Evolutionary conservation across 441 rosid species (phyloP), one percentile per base, ranked within the genome.

Genomic region (Flueggea neowawraea): DNA sequence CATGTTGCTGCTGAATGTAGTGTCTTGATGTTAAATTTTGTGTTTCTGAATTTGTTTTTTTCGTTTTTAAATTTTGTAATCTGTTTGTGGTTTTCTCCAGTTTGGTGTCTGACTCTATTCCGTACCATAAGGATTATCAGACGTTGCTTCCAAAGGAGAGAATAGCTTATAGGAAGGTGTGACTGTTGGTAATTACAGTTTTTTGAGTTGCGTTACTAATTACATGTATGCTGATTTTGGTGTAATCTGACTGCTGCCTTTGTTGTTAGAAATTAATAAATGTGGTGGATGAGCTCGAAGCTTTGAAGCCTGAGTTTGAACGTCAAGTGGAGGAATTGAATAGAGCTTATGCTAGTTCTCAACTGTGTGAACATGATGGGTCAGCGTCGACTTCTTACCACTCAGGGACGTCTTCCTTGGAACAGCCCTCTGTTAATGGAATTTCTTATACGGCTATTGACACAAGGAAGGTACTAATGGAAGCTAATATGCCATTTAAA

Each of bases 51-150:
- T 60, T 43, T 69, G 63, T 57, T 56, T 69, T 58, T 61, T 61
- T 41, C 50, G 36, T 31, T 31, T 13, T 13, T 67, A 32, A 54
- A 52, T 49, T 58, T 69, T 55, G 6, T 32, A 48, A 57, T 65
- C 64, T 22, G 28, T 22, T 22, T 22, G 68, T 65, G 55, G 31
- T 47, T 28, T n/a, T n/a, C 13, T 64, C 62, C 65, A 90, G 93
- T 79, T 84, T 90, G 83, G 86, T 91, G 33, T 88, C 96, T 48
- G 99, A 95, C 74, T 91, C 97, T 13, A 95, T 91, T 65, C 99
- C 96, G 0, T 83, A 66, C 66, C 98, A 95, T 75, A 88, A 84
- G 70, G 99, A 91, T 72, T 95, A 90, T 63, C 89, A 72, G 39
- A 72, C 64, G 36, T 70, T 73, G 57, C 76, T 68, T 71, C 65